Evolutionary conservation across 441 rosid species (phyloP).

Genomic region (Kokia cookei): DNA sequence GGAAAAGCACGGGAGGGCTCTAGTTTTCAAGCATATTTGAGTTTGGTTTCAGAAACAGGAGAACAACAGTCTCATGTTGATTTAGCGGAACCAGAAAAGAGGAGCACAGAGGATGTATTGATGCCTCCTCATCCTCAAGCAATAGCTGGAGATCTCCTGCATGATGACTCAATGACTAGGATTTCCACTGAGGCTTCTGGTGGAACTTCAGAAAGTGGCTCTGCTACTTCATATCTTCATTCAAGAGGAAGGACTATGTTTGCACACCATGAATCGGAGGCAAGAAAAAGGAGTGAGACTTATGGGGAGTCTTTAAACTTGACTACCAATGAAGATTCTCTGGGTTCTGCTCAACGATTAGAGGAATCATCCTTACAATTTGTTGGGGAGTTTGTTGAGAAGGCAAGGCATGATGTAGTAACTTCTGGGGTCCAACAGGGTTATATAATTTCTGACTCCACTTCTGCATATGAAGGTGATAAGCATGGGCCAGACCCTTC

Average conservation of each 20-base stretch:
- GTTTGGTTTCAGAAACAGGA: slow-evolving; percentile 26
- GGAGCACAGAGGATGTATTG: slow-evolving; percentile 40
- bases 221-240: slow-evolving; percentile 20
- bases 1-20: slow-evolving; percentile 31
- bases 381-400: slow-evolving; percentile 68
- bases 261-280: slow-evolving; percentile 16
- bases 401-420: slow-evolving; percentile 45
- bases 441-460: slow-evolving; percentile 19
- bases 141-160: slow-evolving; percentile 32
- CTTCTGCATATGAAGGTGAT: slow-evolving; percentile 22
- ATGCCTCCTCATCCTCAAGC: slow-evolving; percentile 55
- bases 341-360: slow-evolving; percentile 58
- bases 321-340: slow-evolving; percentile 39
- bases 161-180: slow-evolving; percentile 20
- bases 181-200: slow-evolving; percentile 21
- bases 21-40: slow-evolving; percentile 36
- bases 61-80: slow-evolving; percentile 21
- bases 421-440: slow-evolving; percentile 40
- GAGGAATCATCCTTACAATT: slow-evolving; percentile 53
- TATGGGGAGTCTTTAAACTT: slow-evolving; percentile 26
- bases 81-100: slow-evolving; percentile 27
- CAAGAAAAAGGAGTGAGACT: slow-evolving; percentile 23
- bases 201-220: slow-evolving; percentile 39
- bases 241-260: slow-evolving; percentile 28
- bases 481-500: slow-evolving; percentile 19